Conservation (phyloP, 139 green algal genomes). For the Chlorella sp. region DNA sequence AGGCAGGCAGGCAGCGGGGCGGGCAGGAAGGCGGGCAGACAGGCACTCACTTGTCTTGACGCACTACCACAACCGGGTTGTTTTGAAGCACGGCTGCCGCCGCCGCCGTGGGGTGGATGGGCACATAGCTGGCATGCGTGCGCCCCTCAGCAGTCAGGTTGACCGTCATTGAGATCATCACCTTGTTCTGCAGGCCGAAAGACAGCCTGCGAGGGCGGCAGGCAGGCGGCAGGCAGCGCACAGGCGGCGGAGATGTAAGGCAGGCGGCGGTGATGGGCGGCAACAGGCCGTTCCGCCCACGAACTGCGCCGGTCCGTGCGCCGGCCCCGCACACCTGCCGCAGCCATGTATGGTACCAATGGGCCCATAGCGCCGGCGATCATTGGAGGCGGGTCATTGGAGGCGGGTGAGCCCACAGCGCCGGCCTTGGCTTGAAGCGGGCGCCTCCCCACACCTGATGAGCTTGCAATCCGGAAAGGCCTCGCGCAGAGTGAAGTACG, state of each 20-base stretch:
- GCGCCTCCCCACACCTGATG: not conserved
- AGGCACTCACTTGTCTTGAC: constrained; percentile 19
- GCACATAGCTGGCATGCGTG: constrained; percentile 29
- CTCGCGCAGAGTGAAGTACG: not conserved
- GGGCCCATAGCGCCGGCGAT: not conserved
- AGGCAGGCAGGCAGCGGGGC: not conserved
- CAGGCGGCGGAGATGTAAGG: no score
- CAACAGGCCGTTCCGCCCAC: no score
- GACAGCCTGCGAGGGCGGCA: constrained; percentile 21
- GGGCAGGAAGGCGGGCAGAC: not conserved
- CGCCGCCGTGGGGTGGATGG: constrained; percentile 39
- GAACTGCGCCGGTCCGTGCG: no score
- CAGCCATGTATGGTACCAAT: not conserved
- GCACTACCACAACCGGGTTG: constrained; percentile 24
- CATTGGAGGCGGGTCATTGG: no score
- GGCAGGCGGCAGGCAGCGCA: not conserved
- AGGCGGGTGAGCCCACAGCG: no score
- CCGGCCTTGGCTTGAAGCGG: not conserved
- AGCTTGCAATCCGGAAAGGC: constrained; percentile 18
- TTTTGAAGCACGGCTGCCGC: constrained; percentile 28
- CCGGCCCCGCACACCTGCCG: no score
- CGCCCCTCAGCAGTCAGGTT: not conserved
- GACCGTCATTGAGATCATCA: constrained; percentile 32
- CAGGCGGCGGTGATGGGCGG: no score
- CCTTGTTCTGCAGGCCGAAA: constrained; percentile 38